phyloP scores from a whole-genome alignment of 169 alveolate genomes.

The Plasmodium adleri region DNA sequence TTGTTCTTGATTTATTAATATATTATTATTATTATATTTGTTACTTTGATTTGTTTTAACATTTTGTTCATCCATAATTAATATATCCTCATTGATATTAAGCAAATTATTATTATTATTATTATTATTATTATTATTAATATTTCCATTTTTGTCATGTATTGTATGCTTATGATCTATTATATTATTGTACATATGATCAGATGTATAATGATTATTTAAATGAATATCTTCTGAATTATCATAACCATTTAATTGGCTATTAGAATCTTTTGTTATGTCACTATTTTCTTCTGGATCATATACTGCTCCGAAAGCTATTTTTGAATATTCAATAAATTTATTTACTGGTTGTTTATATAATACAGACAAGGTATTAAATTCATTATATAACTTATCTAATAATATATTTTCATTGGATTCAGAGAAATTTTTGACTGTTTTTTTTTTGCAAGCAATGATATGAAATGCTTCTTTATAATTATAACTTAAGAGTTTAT shows the following conservation, averaged over 20 bases:
- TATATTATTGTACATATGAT: too few species aligned
- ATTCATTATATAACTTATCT: conserved; percentile 67
- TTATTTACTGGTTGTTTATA: conserved; percentile 70
- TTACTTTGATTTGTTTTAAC: not conserved
- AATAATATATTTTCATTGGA: conserved; percentile 68
- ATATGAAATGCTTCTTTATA: conserved; percentile 77
- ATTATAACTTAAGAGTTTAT: conserved; percentile 65
- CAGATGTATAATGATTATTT: conserved; percentile 5
- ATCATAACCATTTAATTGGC: not conserved
- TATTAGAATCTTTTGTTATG: not conserved
- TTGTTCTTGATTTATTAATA: not conserved
- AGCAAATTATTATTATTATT: conserved; percentile 16
- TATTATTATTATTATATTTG: not conserved
- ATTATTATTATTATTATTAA: not conserved
- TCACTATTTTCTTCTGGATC: conserved; percentile 66
- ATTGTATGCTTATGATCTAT: too few species aligned
- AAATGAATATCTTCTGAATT: not conserved
- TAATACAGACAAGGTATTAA: conserved; percentile 69
- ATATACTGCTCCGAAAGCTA: conserved; percentile 55
- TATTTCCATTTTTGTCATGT: conserved; percentile 5
- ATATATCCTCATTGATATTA: conserved; percentile 44
- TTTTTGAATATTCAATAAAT: conserved; percentile 51
- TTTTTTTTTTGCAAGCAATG: conserved; percentile 71
- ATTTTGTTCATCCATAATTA: conserved; percentile 7
- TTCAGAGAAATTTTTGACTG: conserved; percentile 74